Evolutionary conservation across 176 grass and related monocot genomes (phyloP).

Genomic region (Carex pumila): DNA sequence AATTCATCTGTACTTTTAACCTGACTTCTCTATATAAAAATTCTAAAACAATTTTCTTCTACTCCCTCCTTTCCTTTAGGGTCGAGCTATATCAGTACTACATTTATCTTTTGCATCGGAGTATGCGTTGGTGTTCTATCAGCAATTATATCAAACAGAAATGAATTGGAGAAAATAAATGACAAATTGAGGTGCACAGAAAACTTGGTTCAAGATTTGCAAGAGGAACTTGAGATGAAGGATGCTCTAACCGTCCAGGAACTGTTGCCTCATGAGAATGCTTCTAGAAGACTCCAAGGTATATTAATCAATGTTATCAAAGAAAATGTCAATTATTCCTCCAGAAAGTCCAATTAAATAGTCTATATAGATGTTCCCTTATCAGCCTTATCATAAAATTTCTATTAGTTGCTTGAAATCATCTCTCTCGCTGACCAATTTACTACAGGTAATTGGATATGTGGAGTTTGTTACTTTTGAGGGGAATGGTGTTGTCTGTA

Average conservation of each 20-base stretch:
- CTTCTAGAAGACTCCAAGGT: constrained; percentile 5
- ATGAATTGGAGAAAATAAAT: constrained; percentile 58
- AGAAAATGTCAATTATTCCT: neutral
- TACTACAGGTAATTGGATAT: neutral
- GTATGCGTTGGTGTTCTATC: constrained; percentile 60
- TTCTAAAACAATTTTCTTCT: neutral
- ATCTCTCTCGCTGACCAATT: neutral
- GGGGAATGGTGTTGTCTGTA: neutral
- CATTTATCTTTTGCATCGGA: constrained; percentile 49
- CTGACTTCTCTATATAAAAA: neutral
- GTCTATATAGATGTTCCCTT: neutral
- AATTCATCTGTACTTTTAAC: neutral
- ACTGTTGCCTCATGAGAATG: constrained; percentile 35
- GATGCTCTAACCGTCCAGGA: constrained; percentile 76
- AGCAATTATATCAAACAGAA: constrained; percentile 60
- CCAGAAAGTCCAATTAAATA: neutral
- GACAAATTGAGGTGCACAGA: constrained; percentile 54
- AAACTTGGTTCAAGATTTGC: constrained; percentile 91
- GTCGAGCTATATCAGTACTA: neutral
- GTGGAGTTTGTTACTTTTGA: neutral
- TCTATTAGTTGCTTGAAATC: neutral
- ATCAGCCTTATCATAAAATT: neutral
- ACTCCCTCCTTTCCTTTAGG: neutral
- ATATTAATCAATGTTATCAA: neutral
- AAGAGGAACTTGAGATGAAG: constrained; percentile 93